These are phyloP conservation scores for Mucor ambiguus DNA, from an alignment of 371 early-diverging fungal species.

Conservation along the genomic window DNA sequence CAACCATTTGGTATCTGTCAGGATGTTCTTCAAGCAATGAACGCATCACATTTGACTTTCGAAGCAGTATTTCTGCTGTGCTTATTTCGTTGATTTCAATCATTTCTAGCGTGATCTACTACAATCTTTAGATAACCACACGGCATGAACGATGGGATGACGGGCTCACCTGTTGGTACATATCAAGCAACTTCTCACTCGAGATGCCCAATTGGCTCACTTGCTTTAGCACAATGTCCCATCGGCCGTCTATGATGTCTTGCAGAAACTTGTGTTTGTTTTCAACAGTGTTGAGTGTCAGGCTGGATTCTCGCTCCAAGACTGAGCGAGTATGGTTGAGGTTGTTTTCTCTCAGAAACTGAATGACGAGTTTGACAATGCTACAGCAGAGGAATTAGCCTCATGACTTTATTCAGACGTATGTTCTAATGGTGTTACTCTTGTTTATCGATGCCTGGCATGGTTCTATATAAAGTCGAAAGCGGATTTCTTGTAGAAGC, in stretches of 20 bases:
- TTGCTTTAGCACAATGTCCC: slow-evolving; percentile 86
- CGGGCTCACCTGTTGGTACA: slow-evolving; percentile 85
- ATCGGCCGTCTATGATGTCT: slow-evolving; percentile 78
- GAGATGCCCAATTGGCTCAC: slow-evolving; percentile 70
- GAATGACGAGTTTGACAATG: slow-evolving; percentile 86
- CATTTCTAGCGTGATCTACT: slow-evolving; percentile 81
- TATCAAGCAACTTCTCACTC: slow-evolving; percentile 69
- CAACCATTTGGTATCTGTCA: slow-evolving; percentile 82
- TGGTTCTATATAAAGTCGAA: slow-evolving; percentile 8
- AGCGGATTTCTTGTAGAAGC: neutral
- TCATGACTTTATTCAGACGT: neutral
- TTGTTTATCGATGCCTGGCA: slow-evolving; percentile 57
- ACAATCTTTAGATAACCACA: neutral
- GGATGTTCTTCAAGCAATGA: slow-evolving; percentile 69
- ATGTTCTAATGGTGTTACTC: slow-evolving; percentile 49
- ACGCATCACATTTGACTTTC: slow-evolving; percentile 89
- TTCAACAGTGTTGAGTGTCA: slow-evolving; percentile 84
- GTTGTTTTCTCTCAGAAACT: slow-evolving; percentile 91
- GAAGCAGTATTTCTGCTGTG: slow-evolving; percentile 83
- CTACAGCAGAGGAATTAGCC: slow-evolving; percentile 24
- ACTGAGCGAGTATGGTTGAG: slow-evolving; percentile 68
- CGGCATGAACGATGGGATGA: no score
- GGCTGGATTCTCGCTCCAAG: slow-evolving; percentile 82
- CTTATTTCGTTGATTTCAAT: slow-evolving; percentile 80
- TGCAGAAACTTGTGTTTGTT: slow-evolving; percentile 66